These are phyloP conservation scores for Pythium aquatile DNA, from an alignment of 352 stramenopile genomes.

Conservation along the genomic window DNA sequence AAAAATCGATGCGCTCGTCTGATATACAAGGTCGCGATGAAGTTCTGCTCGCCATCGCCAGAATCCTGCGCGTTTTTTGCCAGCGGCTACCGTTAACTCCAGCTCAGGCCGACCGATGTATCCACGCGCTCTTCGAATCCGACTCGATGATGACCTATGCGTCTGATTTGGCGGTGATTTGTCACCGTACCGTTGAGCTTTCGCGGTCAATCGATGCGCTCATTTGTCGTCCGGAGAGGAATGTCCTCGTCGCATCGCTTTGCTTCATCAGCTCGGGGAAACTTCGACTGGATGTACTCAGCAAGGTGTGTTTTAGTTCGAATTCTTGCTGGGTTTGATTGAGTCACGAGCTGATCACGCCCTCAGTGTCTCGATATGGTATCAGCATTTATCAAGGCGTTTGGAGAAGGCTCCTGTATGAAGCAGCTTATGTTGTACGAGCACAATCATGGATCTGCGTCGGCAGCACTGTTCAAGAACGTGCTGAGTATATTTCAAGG, in stretches of 20 bases:
- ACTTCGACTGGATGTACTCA: slow-evolving; percentile 12
- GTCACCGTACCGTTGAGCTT: slow-evolving; percentile 1
- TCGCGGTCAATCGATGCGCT: not conserved
- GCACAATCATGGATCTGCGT: not conserved
- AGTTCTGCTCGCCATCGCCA: slow-evolving; percentile 4
- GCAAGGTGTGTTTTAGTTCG: slow-evolving; percentile 9
- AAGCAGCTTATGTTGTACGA: slow-evolving; percentile 7
- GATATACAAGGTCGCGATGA: slow-evolving; percentile 17
- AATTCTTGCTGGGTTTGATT: not conserved
- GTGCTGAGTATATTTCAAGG: slow-evolving; percentile 10
- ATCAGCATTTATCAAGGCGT: not conserved
- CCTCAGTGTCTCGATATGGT: slow-evolving; percentile 21
- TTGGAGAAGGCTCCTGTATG: slow-evolving; percentile 10
- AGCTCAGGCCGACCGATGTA: not conserved
- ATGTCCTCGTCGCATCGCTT: slow-evolving; percentile 5
- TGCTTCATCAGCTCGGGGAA: slow-evolving; percentile 8
- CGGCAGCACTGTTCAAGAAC: slow-evolving; percentile 1
- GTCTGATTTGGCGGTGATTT: slow-evolving; percentile 11
- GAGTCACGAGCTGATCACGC: not conserved
- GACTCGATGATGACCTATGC: slow-evolving; percentile 18
- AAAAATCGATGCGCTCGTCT: not conserved
- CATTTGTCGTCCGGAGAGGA: not conserved
- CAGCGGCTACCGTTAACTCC: not conserved
- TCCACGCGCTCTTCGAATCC: slow-evolving; percentile 13
- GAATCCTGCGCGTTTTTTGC: slow-evolving; percentile 9